Evolutionary conservation across 1,139 yeast species (phyloP).

Genomic region (Pneumocystis murina): DNA sequence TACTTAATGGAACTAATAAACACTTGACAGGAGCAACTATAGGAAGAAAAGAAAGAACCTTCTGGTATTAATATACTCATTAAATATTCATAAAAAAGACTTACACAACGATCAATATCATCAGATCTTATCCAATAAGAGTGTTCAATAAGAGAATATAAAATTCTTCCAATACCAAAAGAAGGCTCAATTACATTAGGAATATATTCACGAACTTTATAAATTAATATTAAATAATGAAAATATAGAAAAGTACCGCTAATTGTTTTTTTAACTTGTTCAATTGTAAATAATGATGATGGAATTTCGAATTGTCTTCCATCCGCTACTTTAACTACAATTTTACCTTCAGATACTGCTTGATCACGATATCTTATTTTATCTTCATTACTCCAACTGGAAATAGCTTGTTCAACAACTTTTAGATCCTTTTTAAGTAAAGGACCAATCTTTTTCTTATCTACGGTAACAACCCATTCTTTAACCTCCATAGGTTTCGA

Average conservation of each 20-base stretch:
- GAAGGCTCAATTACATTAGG: conserved; percentile 99
- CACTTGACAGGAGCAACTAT: conserved; percentile 96
- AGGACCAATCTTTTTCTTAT: conserved; percentile 95
- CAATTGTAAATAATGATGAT: conserved; percentile 64
- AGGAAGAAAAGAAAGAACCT: conserved; percentile 69
- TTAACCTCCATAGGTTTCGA: conserved; percentile 74
- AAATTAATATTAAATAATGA: not conserved
- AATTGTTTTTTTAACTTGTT: conserved; percentile 26
- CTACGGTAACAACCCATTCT: conserved; percentile 65
- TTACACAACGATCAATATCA: conserved; percentile 74
- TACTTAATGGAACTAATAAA: conserved; percentile 82
- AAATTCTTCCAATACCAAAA: conserved; percentile 95
- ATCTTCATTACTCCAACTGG: conserved; percentile 68
- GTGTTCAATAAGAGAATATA: conserved; percentile 88
- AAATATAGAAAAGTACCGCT: not conserved
- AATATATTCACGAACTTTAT: conserved; percentile 64
- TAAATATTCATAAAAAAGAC: not conserved
- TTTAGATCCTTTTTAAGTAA: conserved; percentile 95
- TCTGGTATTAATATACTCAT: not conserved
- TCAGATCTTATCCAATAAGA: conserved; percentile 90
- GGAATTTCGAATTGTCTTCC: conserved; percentile 39
- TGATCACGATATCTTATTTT: conserved; percentile 62
- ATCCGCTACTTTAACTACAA: conserved; percentile 47
- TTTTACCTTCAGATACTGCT: conserved; percentile 47
- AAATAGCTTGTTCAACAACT: conserved; percentile 67